Conservation (phyloP, 768 basidiomycete genomes). For the Floccularia luteovirens region DNA sequence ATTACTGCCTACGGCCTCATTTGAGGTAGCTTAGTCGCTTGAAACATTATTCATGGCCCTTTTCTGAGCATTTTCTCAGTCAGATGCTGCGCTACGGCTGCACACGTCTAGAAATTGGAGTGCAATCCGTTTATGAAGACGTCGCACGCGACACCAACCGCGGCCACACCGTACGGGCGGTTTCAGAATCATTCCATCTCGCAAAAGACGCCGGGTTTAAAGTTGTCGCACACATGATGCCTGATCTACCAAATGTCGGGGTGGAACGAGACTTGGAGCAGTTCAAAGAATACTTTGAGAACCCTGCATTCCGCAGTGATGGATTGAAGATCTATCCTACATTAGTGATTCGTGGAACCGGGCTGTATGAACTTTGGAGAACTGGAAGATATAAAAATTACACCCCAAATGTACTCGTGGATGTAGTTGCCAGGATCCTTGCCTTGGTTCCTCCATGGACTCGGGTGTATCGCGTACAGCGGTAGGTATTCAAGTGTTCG, state of each 20-base stretch:
- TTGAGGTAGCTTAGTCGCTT: conserved; percentile 47
- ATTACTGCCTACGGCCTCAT: conserved; percentile 96
- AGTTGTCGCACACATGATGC: conserved; percentile 99
- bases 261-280: conserved; percentile 96
- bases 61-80: conserved; percentile 27
- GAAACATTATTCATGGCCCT: background rate
- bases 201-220: conserved; percentile 99
- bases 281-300: conserved; percentile 99
- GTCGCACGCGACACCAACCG: conserved; percentile 98
- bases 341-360: conserved; percentile 94
- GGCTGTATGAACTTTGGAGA: conserved; percentile 92
- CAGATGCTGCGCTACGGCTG: conserved; percentile 99
- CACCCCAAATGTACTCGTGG: conserved; percentile 96
- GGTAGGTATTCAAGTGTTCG: conserved; percentile 34
- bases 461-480: conserved; percentile 93
- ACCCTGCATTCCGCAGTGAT: conserved; percentile 94
- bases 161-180: conserved; percentile 96
- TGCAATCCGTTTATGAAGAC: conserved; percentile 98
- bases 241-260: conserved; percentile 96
- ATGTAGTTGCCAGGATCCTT: conserved; percentile 92
- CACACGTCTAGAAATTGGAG: conserved; percentile 96
- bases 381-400: conserved; percentile 99
- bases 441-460: conserved; percentile 99
- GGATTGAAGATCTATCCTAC: conserved; percentile 99
- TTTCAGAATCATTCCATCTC: conserved; percentile 94